Percentiles rank a stretch among this genome's conserved stretches.
Conservation (phyloP, 2,329 filamentous ascomycete species). For the Hymenoscyphus infarciens region DNA sequence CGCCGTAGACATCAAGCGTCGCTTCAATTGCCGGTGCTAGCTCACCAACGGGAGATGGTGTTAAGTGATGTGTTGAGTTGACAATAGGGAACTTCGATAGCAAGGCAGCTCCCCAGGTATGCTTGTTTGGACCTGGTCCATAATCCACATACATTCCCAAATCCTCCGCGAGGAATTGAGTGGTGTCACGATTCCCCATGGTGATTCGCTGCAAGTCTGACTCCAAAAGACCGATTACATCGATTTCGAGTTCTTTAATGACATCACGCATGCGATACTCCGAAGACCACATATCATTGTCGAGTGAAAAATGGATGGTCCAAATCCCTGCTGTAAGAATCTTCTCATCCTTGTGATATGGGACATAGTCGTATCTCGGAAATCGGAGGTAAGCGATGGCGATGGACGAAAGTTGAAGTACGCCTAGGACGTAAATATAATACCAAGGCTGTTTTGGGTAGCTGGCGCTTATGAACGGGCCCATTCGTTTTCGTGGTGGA, state of each 20-base stretch:
- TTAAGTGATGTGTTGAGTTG: slow-evolving; percentile 92
- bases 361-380: slow-evolving; percentile 85
- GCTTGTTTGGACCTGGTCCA: slow-evolving; percentile 95
- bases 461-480: slow-evolving; percentile 40
- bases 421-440: slow-evolving; percentile 67
- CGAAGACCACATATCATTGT: slow-evolving; percentile 98
- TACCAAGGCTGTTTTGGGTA: slow-evolving; percentile 53
- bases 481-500: slow-evolving; percentile 31
- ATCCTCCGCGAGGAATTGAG: slow-evolving; percentile 91
- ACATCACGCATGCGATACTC: slow-evolving; percentile 91
- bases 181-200: slow-evolving; percentile 97
- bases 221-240: slow-evolving; percentile 92
- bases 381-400: slow-evolving; percentile 84
- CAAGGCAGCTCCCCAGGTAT: slow-evolving; percentile 92
- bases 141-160: slow-evolving; percentile 99
- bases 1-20: slow-evolving; percentile 90
- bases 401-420: slow-evolving; percentile 76
- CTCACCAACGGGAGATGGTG: slow-evolving; percentile 91
- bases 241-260: slow-evolving; percentile 91
- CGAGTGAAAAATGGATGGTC: slow-evolving; percentile 97
- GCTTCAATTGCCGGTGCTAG: slow-evolving; percentile 94
- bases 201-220: slow-evolving; percentile 95
- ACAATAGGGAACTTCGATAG: slow-evolving; percentile 97
- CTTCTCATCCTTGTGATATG: slow-evolving; percentile 84
- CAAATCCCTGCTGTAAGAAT: slow-evolving; percentile 93